Percentiles rank a stretch among this genome's conserved stretches.
These are phyloP conservation scores for Alternaria panax DNA, from an alignment of 2,329 filamentous ascomycete species.

Conservation along the genomic window DNA sequence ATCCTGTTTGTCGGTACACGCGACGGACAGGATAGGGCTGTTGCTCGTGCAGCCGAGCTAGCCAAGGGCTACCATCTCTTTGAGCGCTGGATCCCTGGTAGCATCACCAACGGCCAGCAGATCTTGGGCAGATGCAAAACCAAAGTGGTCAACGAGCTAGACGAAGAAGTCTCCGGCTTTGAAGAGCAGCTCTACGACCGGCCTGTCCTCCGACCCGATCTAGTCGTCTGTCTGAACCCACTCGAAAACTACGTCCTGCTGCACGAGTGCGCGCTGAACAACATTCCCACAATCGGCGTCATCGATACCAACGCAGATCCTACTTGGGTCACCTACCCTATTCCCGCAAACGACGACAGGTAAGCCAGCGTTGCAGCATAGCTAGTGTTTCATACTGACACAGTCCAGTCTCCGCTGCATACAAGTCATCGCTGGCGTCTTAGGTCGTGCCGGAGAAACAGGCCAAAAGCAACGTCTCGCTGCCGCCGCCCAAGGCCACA, in stretches of 20 bases:
- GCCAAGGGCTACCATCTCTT: conserved; percentile 87
- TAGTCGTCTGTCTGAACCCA: conserved; percentile 92
- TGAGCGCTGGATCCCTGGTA: conserved; percentile 89
- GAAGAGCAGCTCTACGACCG: conserved; percentile 69
- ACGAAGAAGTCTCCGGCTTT: conserved; percentile 70
- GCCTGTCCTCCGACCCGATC: conserved; percentile 78
- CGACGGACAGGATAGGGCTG: conserved; percentile 78
- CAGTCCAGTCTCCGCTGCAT: conserved; percentile 75
- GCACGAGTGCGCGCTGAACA: conserved; percentile 87
- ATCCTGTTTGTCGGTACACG: conserved; percentile 92
- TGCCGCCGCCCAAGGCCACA: conserved; percentile 66
- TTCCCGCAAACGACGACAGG: conserved; percentile 97
- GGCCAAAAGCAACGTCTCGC: conserved; percentile 73
- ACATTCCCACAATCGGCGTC: conserved; percentile 91
- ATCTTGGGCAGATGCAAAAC: conserved; percentile 75
- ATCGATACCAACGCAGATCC: conserved; percentile 94
- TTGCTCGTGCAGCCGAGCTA: conserved; percentile 81
- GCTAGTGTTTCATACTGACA: conserved; percentile 11
- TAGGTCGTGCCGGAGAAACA: conserved; percentile 82
- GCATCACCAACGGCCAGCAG: conserved; percentile 90
- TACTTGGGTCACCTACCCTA: conserved; percentile 93
- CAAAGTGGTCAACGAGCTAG: conserved; percentile 79
- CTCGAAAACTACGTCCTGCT: conserved; percentile 89
- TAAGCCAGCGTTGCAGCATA: conserved; percentile 49
- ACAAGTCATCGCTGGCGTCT: conserved; percentile 80